Conservation (phyloP, 2,329 filamentous ascomycete species). For the Fusarium mexicanum region DNA sequence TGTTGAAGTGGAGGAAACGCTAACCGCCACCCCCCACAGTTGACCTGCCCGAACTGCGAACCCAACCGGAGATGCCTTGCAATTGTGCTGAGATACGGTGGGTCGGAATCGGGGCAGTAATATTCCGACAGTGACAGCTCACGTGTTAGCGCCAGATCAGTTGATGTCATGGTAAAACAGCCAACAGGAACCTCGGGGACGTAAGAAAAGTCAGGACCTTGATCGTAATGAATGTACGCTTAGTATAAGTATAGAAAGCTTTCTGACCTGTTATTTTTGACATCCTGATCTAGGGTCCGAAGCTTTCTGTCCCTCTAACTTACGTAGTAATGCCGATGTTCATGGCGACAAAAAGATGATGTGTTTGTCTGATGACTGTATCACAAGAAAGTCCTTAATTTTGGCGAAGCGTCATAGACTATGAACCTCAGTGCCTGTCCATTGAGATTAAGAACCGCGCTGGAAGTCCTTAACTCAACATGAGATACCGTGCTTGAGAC, state of each 20-base stretch:
- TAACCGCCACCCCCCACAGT: constrained; percentile 37
- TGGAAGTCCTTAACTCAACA: neutral
- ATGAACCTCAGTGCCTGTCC: neutral
- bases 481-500: neutral
- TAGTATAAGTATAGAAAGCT: neutral
- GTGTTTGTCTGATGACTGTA: neutral
- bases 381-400: neutral
- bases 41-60: constrained; percentile 7
- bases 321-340: neutral
- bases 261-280: neutral
- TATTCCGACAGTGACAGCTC: constrained; percentile 28
- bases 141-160: constrained; percentile 26
- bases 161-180: constrained; percentile 38
- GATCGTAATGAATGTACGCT: no score
- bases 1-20: constrained; percentile 28
- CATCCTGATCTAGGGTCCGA: neutral
- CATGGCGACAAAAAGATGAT: neutral
- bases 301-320: neutral
- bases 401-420: neutral
- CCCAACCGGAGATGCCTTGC: constrained; percentile 4
- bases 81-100: neutral
- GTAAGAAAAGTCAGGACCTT: neutral
- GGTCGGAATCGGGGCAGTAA: constrained; percentile 12
- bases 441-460: neutral
- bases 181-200: neutral